Evolutionary conservation across 495 filamentous ascomycete species (phyloP), one percentile per base, ranked within the genome.

Genomic region (Tuber calosporum): DNA sequence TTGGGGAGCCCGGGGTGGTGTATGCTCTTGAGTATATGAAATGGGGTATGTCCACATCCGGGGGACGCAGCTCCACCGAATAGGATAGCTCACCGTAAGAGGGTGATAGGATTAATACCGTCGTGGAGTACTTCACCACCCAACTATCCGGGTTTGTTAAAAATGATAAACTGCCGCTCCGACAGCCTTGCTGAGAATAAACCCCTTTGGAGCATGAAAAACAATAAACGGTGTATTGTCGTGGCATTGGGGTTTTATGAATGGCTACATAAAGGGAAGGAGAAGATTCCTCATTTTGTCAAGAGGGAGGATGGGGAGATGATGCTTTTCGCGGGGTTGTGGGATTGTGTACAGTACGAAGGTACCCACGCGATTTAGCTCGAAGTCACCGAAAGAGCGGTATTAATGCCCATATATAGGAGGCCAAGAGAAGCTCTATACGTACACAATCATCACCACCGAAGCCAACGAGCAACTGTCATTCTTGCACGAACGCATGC

Each of bases 181-280:
- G 95, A 97, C 82, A 95, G 93, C 4, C 84, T 99, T 7, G 84
- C 87, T 1, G 87, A 90, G 11, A 87, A 90, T 36, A 86, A 88
- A 3, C 93, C 93, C 19, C 92, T 97, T 89, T 99, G 95, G 95
- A 87, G 86, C 20, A 97, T 98, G 91, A 97, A 97, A 82, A 86
- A 88, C 68, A 87, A 85, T 78, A 96, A 97, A 82, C 86, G 95
- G 37, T 99, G 95, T 80, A 84, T 97, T 62, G 89, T 99, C 2
- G 77, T 94, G 4, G 92, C 90, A 20, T 89, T 97, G 82, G 95
- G 95, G 3, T 99, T 97, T 83, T 99, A 94, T 82, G 95, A 99
- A 82, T 99, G 95, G 95, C 82, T 95, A 70, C 93, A 95, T 82
- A 92, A 92, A 79, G 87, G 88, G 39, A 89, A 88, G 0, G 86